Conservation (phyloP, 1,284 basidiomycete species). For the Cryptococcus floricola region DNA sequence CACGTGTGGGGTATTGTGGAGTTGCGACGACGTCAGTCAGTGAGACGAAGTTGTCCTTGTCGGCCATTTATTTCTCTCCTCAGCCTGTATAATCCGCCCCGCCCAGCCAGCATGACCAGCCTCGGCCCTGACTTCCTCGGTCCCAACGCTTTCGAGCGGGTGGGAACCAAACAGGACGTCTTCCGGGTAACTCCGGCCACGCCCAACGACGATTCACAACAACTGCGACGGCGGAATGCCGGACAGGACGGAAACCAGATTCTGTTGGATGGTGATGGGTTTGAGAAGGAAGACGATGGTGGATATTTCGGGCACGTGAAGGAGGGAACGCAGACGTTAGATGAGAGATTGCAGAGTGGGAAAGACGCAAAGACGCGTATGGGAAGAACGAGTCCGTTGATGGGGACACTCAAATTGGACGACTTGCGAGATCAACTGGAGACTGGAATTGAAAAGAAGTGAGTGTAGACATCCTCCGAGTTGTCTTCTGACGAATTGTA, state of each 20-base stretch:
- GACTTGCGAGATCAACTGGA: constrained; percentile 29
- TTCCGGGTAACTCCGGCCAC: constrained; percentile 2
- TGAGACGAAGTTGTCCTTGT: background rate
- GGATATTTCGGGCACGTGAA: constrained; percentile 7
- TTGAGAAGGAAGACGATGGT: background rate
- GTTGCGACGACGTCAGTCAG: background rate
- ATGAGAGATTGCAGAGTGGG: background rate
- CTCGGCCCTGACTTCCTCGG: constrained; percentile 6
- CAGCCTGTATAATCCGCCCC: background rate
- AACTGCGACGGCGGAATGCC: constrained; percentile 6
- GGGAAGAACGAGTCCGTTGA: constrained; percentile 23
- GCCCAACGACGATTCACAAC: background rate
- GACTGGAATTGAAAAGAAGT: constrained; percentile 37
- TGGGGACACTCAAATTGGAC: constrained; percentile 24
- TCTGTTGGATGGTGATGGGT: background rate
- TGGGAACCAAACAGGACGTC: background rate
- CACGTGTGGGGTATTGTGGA: background rate
- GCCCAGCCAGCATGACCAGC: background rate
- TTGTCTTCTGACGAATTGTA: constrained; percentile 9
- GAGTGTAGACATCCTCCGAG: constrained; percentile 10
- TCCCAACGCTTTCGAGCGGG: constrained; percentile 9
- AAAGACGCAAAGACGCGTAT: constrained; percentile 4
- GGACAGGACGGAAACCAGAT: background rate
- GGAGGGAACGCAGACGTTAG: constrained; percentile 12
- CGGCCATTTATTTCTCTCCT: constrained; percentile 1